Conservation (phyloP, 108 stramenopile genomes). For the Cyclotella sp. region DNA sequence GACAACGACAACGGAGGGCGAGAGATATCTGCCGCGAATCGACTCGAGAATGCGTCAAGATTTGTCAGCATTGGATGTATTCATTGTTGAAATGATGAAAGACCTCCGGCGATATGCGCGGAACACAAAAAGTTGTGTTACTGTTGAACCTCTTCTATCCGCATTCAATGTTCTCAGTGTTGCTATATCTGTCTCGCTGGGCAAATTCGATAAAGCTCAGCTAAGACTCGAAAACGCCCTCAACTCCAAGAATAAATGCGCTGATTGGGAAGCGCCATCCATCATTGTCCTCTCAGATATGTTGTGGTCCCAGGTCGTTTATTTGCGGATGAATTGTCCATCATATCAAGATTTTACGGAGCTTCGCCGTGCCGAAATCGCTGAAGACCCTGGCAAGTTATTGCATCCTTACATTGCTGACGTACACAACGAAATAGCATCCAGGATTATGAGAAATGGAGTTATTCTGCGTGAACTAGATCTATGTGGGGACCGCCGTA, state of each 20-base stretch:
- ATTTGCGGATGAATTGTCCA: conserved; percentile 26
- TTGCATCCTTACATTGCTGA: not conserved
- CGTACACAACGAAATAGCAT: conserved; percentile 26
- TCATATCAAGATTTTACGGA: not conserved
- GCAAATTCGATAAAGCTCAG: conserved; percentile 45
- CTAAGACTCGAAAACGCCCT: conserved; percentile 35
- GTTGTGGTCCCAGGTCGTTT: conserved; percentile 47
- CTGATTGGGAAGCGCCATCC: conserved; percentile 1
- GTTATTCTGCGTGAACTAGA: conserved; percentile 24
- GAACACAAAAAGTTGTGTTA: not conserved
- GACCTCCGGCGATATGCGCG: conserved; percentile 19
- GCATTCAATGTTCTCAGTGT: conserved; percentile 34
- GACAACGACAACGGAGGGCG: not conserved
- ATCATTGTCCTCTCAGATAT: conserved; percentile 35
- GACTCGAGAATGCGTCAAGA: conserved; percentile 33
- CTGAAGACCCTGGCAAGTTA: not conserved
- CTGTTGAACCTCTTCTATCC: conserved; percentile 33
- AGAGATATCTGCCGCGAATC: conserved; percentile 4
- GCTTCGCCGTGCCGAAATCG: not conserved
- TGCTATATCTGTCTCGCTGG: conserved; percentile 31
- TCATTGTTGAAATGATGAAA: conserved; percentile 43
- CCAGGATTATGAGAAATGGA: conserved; percentile 18
- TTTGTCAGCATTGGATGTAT: conserved; percentile 34
- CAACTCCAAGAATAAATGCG: conserved; percentile 22
- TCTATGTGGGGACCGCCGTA: conserved; percentile 23